Evolutionary conservation across 2,329 filamentous ascomycete genomes (phyloP).

Genomic region (Xylaria sp.): DNA sequence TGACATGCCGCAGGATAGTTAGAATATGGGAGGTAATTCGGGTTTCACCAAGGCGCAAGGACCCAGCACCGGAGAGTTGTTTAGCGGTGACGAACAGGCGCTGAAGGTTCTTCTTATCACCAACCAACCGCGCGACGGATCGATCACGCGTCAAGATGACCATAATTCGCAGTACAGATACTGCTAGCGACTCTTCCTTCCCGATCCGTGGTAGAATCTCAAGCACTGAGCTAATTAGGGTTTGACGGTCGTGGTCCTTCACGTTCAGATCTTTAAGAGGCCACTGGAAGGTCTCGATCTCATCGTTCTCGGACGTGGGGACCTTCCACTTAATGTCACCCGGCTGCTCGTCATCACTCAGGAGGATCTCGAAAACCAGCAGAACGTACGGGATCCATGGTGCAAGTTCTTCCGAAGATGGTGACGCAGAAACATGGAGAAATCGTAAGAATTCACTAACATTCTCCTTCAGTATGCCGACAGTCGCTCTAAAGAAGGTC

Average conservation of each 20-base stretch:
- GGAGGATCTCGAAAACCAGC: constrained; percentile 83
- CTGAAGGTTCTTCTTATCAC: constrained; percentile 87
- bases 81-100: constrained; percentile 94
- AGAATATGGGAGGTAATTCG: constrained; percentile 68
- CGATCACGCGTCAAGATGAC: constrained; percentile 85
- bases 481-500: constrained; percentile 75
- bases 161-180: constrained; percentile 80
- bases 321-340: constrained; percentile 70
- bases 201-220: constrained; percentile 83
- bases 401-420: constrained; percentile 75
- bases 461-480: constrained; percentile 75
- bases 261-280: constrained; percentile 65
- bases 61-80: constrained; percentile 79
- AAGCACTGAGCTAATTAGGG: constrained; percentile 76
- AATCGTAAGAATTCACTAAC: constrained; percentile 78
- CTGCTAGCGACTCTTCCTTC: constrained; percentile 82
- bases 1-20: constrained; percentile 85
- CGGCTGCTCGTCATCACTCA: constrained; percentile 88
- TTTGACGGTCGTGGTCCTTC: constrained; percentile 64
- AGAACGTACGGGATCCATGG: constrained; percentile 92
- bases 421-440: constrained; percentile 69
- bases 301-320: constrained; percentile 54
- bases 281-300: constrained; percentile 58
- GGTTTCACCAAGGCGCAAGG: constrained; percentile 67
- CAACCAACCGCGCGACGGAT: constrained; percentile 72